These are phyloP conservation scores for Tricholoma sp. DNA, from an alignment of 768 basidiomycete genomes.

Conservation along the genomic window DNA sequence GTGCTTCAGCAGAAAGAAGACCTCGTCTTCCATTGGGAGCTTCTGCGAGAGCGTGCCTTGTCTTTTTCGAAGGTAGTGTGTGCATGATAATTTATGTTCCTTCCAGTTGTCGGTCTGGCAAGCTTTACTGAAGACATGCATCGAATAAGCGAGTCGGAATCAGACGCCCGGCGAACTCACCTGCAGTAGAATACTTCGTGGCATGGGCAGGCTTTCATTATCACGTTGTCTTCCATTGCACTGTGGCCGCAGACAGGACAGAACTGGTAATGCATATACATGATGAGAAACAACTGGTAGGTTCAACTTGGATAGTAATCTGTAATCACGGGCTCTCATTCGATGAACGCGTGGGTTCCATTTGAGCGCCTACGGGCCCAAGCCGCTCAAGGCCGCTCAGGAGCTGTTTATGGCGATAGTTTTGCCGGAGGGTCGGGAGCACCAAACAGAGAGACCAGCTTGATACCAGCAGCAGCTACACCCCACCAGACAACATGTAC, in stretches of 20 bases:
- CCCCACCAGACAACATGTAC: no score
- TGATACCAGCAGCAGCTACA: no score
- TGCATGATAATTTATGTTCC: neutral
- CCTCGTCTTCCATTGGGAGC: neutral
- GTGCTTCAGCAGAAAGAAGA: neutral
- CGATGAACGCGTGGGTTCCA: no score
- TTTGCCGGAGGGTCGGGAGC: no score
- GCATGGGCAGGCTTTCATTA: conserved; percentile 2
- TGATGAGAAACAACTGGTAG: no score
- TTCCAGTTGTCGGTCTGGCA: neutral
- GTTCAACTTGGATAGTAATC: no score
- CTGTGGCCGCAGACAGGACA: neutral
- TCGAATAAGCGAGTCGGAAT: neutral
- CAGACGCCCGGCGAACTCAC: neutral
- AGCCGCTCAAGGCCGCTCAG: no score
- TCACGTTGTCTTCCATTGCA: neutral
- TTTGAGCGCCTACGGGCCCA: no score
- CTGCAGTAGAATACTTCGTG: conserved; percentile 1
- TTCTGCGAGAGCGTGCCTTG: neutral
- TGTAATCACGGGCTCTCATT: no score
- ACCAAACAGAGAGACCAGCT: no score
- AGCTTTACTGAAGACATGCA: neutral
- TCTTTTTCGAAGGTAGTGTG: neutral
- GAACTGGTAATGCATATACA: neutral
- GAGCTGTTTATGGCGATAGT: no score